Evolutionary conservation across 2,329 filamentous ascomycete genomes (phyloP), one percentile per base, ranked within the genome.

Genomic region (Sclerotinia borealis): DNA sequence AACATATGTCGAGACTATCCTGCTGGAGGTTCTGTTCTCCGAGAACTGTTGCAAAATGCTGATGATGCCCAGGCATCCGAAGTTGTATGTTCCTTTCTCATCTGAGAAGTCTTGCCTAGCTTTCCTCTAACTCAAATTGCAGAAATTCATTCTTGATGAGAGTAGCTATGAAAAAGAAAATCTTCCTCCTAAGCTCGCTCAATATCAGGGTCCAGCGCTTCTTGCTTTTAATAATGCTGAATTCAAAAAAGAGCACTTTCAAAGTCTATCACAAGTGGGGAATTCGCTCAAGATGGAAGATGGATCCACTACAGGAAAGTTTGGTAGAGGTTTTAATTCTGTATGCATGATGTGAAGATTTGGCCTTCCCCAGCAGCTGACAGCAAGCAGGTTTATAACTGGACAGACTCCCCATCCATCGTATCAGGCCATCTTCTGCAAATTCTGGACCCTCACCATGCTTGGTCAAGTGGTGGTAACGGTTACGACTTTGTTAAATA

Each of bases 11-110:
- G 70, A 31, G 73, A 75, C 45, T 75, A 75, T 96, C 93, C 13
- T 91, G 93, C 72, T 92, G 97, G 79, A 95, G 93, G 87, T 22
- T 90, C 84, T 6, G 88, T 84, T 8, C 79, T 98, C 22, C 86
- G 95, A 79, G 95, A 99, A 75, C 86, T 98, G 65, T 92, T 99
- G 51, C 95, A 98, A 74, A 99, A 99, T 75, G 95, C 95, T 25
- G 93, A 95, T 71, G 95, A 99, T 79, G 95, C 95, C 36, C 89
- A 92, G 72, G 93, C 93, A 59, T 91, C 87, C 22, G 91, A 87
- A 66, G 93, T 97, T 31, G 51, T 19, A 54, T 19, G 17, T 22
- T 17, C 49, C 51, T 34, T 34, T 17, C n/a, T 22, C 31, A 49
- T 17, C 15, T 15, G 7, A 39, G 22, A 27, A 19, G 4, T n/a